phyloP scores from a whole-genome alignment of 1,139 yeast genomes.

The Torulaspora pretoriensis region DNA sequence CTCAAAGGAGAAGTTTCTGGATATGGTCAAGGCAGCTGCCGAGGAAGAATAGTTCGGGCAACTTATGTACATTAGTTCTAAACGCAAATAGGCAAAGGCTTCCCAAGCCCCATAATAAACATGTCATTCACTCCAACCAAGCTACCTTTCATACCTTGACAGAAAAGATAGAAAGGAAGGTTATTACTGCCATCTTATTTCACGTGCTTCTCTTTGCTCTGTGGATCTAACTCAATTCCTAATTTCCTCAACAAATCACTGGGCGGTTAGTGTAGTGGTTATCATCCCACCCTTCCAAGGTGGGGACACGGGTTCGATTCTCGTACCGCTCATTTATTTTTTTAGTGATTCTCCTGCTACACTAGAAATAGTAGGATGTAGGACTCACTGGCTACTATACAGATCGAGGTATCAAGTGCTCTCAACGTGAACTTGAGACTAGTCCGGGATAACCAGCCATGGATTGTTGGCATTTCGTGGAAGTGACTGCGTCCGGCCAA shows the following conservation, averaged over 20 bases:
- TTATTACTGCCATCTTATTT: neutral
- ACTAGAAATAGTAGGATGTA: too few species aligned
- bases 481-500: slow-evolving; percentile 45
- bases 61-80: slow-evolving; percentile 1
- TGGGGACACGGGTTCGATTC: slow-evolving; percentile 40
- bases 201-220: neutral
- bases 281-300: slow-evolving; percentile 40
- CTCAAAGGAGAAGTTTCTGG: slow-evolving; percentile 85
- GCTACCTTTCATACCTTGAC: neutral
- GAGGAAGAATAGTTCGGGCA: slow-evolving; percentile 28
- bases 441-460: slow-evolving; percentile 10
- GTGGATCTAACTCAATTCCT: too few species aligned
- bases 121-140: neutral
- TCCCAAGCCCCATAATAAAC: neutral
- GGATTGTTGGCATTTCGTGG: slow-evolving; percentile 43
- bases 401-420: neutral
- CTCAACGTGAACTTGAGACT: neutral
- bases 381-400: too few species aligned
- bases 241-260: neutral
- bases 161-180: neutral
- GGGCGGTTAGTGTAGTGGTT: slow-evolving; percentile 40
- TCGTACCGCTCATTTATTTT: slow-evolving; percentile 36
- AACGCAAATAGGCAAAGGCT: neutral
- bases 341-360: neutral
- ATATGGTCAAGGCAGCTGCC: slow-evolving; percentile 82